Evolutionary conservation across 305 asterid species (phyloP).

Genomic region (Rubia balearica): DNA sequence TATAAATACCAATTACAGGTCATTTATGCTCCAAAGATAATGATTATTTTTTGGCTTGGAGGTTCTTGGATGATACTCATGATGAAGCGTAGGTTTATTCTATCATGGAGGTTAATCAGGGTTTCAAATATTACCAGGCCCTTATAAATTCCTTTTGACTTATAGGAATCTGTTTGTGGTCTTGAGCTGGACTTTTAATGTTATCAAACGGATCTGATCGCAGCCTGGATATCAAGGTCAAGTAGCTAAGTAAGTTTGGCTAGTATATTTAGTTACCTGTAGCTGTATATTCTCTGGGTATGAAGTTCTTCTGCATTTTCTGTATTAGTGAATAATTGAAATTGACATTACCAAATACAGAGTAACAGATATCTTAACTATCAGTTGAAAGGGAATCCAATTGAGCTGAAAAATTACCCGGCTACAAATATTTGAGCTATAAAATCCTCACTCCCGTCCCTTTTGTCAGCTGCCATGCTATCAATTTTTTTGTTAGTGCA

Average conservation of each 20-base stretch:
- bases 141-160: conserved; percentile 5
- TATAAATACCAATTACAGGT: conserved; percentile 15
- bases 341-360: not conserved
- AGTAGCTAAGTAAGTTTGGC: conserved; percentile 46
- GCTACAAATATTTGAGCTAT: not conserved
- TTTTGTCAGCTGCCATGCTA: not conserved
- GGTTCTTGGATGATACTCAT: conserved; percentile 11
- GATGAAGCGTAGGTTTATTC: conserved; percentile 4
- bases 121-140: not conserved
- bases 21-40: conserved; percentile 11
- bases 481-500: not conserved
- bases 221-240: conserved; percentile 23
- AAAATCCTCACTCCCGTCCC: not conserved
- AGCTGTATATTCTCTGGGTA: not conserved
- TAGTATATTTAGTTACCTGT: not conserved
- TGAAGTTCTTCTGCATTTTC: not conserved
- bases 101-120: not conserved
- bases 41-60: conserved; percentile 16
- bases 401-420: not conserved
- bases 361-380: not conserved
- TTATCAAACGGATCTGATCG: conserved; percentile 17
- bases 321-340: not conserved
- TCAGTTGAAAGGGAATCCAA: not conserved
- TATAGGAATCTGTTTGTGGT: conserved; percentile 12
- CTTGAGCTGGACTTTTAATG: conserved; percentile 21